Evolutionary conservation across 108 stramenopile genomes (phyloP), one percentile per base, ranked within the genome.

Genomic region (Nitzschia putrida): DNA sequence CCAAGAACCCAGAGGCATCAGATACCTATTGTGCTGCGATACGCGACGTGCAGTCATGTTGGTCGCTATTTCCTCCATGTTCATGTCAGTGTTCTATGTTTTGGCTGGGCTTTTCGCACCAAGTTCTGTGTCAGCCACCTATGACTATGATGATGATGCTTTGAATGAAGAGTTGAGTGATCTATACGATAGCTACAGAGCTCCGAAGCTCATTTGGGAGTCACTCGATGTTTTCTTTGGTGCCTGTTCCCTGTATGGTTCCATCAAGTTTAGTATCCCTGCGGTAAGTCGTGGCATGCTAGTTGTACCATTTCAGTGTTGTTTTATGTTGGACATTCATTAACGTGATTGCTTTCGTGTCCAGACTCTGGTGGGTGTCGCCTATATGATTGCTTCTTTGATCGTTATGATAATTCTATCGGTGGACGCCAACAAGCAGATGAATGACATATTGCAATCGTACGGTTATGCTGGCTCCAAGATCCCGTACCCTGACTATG

Each of bases 221-320:
- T 29, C 37, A 3, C 37, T 59, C 38, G 57, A 29, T 3, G 57
- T 59, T 20, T 29, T 59, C 29, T 59, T 59, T 59, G 57, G 57
- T 9, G 1, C 22, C 40, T 29, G 37, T 16, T 59, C 57, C 57
- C 37, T 59, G 38, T 40, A 40, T 8, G 57, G 57, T 34, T 34
- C 57, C 14, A 12, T 12, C n/a, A 59, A 12, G 14, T 59, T 59
- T 38, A 59, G 57, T 38, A 34, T 23, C 14, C 20, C 40, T 13
- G 57, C 38, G 57, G 57, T 59, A 59, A 34, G 57, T 59, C 49
- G 49, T 50, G n/a, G 49, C 18, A 4, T 50, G 29, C 4, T 34
- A 34, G 4, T 1, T 4, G 1, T 34, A 4, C 29, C 1, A 34
- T 34, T 3, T 34, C 29, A 34, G 4, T 34, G 29, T 50, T 20